Base-by-base conservation (phyloP, 371 early-diverging fungal species). In the Dinochytrium kinnereticum region DNA sequence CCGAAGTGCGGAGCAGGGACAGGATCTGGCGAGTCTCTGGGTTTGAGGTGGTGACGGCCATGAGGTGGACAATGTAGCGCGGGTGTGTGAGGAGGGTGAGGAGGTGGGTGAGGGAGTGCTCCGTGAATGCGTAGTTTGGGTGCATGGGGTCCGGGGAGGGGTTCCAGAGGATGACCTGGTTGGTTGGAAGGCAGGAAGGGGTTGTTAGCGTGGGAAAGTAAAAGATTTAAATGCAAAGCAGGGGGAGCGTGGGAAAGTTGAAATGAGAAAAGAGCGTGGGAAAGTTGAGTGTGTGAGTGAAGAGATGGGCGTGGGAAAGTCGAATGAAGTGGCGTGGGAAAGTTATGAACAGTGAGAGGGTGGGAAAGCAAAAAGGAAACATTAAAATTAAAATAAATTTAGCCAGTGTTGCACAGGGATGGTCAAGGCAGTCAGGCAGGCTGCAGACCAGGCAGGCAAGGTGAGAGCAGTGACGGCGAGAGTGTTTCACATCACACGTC, bases 81-180 rank as follows among this genome's bases (percentile, higher is more conserved):
- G 36, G 64, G 33, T 40, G 36, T 21, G 53, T 30, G 40, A 71
- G 67, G 28, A 76, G 77, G 31, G 26, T 10, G 10, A 59, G 69
- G 34, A 76, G 70, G 51, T 44, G 72, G 49, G 76, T 67, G n/a
- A 73, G 74, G n/a, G 70, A 49, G 15, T 38, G 37, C 59, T 87
- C 87, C 38, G 78, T 73, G 79, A 89, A 89, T 24, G 87, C 89
- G 69, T 81, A 83, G 72, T 87, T 89, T 40, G 89, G 89, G 26
- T 76, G 69, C n/a, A 73, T 76, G 10, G 89, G 87, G 70, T 89
- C 89, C 19, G 81, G 80, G 0, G 88, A 88, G 26, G 89, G 87
- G 75, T 89, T 89, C 89, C 89, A 89, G 7, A 89, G 76, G 31
- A 88, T 79, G 1, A 85, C 79, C 89, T 88, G 70, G 17, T 26